A percentile compares a stretch with the other conserved stretches of the same genome.
phyloP scores from a whole-genome alignment of 192 early-diverging fungal genomes.

The Phycomyces blakesleeanus region DNA sequence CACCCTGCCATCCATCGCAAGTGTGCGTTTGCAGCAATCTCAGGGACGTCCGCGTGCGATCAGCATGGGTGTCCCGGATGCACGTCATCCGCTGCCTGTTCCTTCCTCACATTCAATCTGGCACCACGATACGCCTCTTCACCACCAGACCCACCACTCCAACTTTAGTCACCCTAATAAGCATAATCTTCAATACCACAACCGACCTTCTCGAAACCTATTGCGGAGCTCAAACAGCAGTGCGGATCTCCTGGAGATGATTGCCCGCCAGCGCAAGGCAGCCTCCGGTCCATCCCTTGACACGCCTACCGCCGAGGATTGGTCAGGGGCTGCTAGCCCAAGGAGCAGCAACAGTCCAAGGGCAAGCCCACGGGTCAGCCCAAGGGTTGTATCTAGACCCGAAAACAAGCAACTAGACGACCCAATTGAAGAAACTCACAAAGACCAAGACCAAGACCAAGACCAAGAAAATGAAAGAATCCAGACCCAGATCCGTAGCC shows the following conservation, averaged over 20 bases:
- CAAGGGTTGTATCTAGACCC: too few relatives aligned
- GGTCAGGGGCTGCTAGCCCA: neutral
- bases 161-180: neutral
- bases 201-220: neutral
- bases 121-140: neutral
- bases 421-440: too few relatives aligned
- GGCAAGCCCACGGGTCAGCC: too few relatives aligned
- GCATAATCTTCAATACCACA: neutral
- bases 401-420: too few relatives aligned
- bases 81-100: neutral
- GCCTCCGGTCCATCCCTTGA: neutral
- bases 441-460: too few relatives aligned
- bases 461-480: too few relatives aligned
- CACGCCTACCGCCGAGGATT: too few relatives aligned
- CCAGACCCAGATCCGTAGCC: too few relatives aligned
- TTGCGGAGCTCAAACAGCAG: conserved; percentile 17
- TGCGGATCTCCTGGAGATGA: conserved; percentile 14
- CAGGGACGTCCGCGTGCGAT: conserved; percentile 16
- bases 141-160: neutral
- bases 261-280: conserved; percentile 15
- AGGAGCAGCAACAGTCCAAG: neutral
- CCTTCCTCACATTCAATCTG: neutral
- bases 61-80: conserved; percentile 1
- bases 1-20: conserved; percentile 7
- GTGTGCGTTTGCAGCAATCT: conserved; percentile 1